Conservation (phyloP, 208 protist species). For the Cochliopodium minus region DNA sequence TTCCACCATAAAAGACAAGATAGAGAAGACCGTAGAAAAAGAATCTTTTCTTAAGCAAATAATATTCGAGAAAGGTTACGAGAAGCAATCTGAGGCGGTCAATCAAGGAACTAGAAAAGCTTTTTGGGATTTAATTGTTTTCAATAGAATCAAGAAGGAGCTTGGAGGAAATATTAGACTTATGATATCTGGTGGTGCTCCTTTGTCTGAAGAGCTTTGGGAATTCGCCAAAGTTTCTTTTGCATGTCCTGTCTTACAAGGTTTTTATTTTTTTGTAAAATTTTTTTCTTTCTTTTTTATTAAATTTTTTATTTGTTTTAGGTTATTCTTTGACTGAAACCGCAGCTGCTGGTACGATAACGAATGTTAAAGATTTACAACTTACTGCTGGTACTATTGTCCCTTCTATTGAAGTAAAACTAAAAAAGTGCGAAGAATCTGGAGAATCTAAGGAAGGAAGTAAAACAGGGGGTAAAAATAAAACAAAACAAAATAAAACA, state of each 20-base stretch:
- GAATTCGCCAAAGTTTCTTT: conserved; percentile 14
- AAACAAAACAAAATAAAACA: too few species aligned
- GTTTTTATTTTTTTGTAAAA: too few species aligned
- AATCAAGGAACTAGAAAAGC: neutral
- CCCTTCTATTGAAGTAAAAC: too few species aligned
- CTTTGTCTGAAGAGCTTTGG: conserved; percentile 9
- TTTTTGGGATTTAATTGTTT: conserved; percentile 22
- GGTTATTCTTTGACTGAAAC: neutral
- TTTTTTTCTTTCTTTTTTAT: too few species aligned
- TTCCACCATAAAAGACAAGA: conserved; percentile 8
- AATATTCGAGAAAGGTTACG: neutral
- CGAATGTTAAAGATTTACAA: too few species aligned
- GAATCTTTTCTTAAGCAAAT: neutral
- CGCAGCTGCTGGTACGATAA: too few species aligned
- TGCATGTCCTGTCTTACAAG: neutral
- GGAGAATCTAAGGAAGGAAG: too few species aligned
- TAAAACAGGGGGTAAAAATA: too few species aligned
- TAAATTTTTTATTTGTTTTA: too few species aligned
- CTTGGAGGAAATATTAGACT: conserved; percentile 12
- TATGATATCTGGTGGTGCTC: conserved; percentile 16
- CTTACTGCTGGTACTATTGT: too few species aligned
- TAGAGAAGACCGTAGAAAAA: neutral
- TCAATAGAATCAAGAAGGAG: conserved; percentile 10
- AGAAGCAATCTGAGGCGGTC: neutral
- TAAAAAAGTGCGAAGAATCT: too few species aligned